phyloP scores from a whole-genome alignment of 176 grass and related monocot genomes.

The Carex cristatella region DNA sequence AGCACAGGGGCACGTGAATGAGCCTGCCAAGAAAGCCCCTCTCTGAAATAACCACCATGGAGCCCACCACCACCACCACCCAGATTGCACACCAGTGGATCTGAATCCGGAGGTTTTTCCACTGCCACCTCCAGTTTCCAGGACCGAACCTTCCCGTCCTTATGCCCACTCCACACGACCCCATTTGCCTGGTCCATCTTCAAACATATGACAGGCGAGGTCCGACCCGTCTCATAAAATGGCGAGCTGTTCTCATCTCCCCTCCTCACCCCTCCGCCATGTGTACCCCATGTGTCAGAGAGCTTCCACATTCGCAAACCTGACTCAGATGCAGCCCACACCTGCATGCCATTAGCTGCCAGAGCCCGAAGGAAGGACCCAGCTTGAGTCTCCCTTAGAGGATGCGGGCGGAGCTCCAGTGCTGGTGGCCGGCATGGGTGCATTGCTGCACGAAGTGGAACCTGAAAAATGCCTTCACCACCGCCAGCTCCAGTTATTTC shows the following conservation, averaged over 20 bases:
- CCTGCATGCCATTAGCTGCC: constrained; percentile 29
- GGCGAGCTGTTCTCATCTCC: constrained; percentile 92
- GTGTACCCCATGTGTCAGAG: constrained; percentile 32
- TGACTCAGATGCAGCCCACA: constrained; percentile 73
- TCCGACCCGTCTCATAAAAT: constrained; percentile 60
- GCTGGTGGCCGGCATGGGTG: constrained; percentile 69
- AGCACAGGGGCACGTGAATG: constrained; percentile 70
- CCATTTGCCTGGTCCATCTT: constrained; percentile 57
- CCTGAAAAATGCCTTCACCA: constrained; percentile 68
- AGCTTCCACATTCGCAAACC: constrained; percentile 64
- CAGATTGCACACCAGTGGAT: constrained; percentile 7
- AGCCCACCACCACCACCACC: constrained; percentile 18
- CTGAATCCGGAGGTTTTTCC: constrained; percentile 10
- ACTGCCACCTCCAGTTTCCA: constrained; percentile 64
- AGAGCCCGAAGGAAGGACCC: constrained; percentile 70
- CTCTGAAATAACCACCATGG: constrained; percentile 48
- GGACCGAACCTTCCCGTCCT: constrained; percentile 78
- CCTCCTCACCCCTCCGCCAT: constrained; percentile 30
- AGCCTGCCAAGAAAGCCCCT: constrained; percentile 87
- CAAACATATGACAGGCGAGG: constrained; percentile 68
- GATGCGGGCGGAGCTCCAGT: constrained; percentile 71
- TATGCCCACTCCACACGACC: constrained; percentile 86
- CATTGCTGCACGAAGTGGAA: constrained; percentile 70
- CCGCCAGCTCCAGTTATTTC: constrained; percentile 59
- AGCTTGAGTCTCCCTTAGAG: constrained; percentile 81